Evolutionary conservation across 305 asterid genomes (phyloP), one percentile per base, ranked within the genome.

Genomic region (Rubia occidens): DNA sequence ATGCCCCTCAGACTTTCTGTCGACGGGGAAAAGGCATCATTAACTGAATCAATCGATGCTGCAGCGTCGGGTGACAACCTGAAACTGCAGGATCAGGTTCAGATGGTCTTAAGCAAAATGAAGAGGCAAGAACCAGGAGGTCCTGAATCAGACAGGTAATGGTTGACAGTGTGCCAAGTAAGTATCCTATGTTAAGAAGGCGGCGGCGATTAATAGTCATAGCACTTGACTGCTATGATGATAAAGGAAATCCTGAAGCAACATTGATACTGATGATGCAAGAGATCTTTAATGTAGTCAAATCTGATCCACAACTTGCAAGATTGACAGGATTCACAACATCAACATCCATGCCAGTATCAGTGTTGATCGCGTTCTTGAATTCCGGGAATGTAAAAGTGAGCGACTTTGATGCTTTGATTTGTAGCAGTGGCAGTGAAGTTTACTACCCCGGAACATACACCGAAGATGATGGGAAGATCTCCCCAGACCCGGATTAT

Each of bases 351-450:
- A 87, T 89, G 95, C 83, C 95, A 3, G 74, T 85, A 66, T 71
- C 75, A 5, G 95, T 88, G 71, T 40, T 89, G 82, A 76, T 76
- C 0, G 86, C 73, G 35, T 86, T 92, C 61, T 66, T 89, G 76
- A 84, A 78, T 75, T 75, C 81, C 0, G 90, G 88, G 62, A 80
- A 81, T 44, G 65, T 91, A 20, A 84, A 86, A 75, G 72, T 81
- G 13, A 77, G 67, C 5, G 95, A 91, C 8, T 88, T 91, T 68
- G 98, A 91, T 80, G 95, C 89, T 39, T 82, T 91, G 49, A 83
- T 91, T n/a, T 91, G 98, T 71, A 83, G 95, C 68, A 91, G 98
- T 66, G 98, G 98, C 1, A 83, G 96, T 64, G 95, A 91, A 75
- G 84, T 89, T n/a, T 88, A 86, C 69, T 91, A 89, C 71, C 95